Base-by-base conservation (phyloP, 192 early-diverging fungal genomes). In the Oehlia diaphana region DNA sequence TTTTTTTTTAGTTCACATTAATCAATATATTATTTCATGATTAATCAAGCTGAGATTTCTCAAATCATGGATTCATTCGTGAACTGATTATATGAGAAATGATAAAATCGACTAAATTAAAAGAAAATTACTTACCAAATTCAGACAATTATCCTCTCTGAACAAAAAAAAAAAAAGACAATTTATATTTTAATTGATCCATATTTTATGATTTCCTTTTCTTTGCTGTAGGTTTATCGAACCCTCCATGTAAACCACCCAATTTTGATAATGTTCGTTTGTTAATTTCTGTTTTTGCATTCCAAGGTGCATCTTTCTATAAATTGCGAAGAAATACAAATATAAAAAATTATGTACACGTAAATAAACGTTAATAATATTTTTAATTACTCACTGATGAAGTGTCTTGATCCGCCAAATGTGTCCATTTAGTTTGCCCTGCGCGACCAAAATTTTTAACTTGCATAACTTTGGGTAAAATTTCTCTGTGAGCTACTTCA, bases 351-450 rank as follows among this genome's bases (percentile, higher is more conserved):
- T 19, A 49, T 53, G 28, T 1, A 74, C 23, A 63, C 3, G 19
- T 9, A 37, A 61, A 63, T 35, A 42, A 39, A 13, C 7, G 12
- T 35, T 28, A 21, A 42, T 53, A 37, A 35, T 26, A 19, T 28
- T 44, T n/a, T 26, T 21, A 44, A 19, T 37, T 68, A 67, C 65
- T 19, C 26, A 78, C 76, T 65, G 83, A 77, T 21, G 92, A 89
- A 1, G 96, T 97, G 85, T 97, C 96, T 82, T 96, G 90, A 68
- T 94, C 91, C 10, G 88, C 84, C 84, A 97, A 84, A 72, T 95
- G 95, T 26, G 94, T 97, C 82, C 91, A 97, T 83, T 97, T 97
- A 75, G 95, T 95, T 63, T 93, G 93, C 23, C 96, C 94, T 12
- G 90, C 86, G 53, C 88, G 78, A 65, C 96, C 96, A 90, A 96